A percentile compares a stretch with the other conserved stretches of the same genome.
Conservation (phyloP, 1,139 yeast species). For the Nadsonia commutata region DNA sequence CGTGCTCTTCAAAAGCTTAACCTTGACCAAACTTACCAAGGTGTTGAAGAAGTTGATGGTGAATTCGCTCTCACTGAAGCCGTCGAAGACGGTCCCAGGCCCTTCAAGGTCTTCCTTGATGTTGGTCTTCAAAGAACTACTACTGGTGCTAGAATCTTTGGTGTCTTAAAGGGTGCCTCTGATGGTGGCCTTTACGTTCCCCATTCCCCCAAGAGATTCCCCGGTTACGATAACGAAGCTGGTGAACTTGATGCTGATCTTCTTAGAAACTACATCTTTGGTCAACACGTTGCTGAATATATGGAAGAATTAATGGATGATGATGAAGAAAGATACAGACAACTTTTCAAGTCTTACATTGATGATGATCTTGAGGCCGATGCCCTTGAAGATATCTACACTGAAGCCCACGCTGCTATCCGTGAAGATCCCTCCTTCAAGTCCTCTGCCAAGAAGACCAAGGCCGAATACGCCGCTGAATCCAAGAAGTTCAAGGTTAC, state of each 20-base stretch:
- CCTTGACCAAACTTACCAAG: constrained; percentile 92
- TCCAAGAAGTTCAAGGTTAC: constrained; percentile 81
- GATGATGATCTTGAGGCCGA: constrained; percentile 97
- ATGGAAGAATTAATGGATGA: constrained; percentile 99
- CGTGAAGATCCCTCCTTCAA: constrained; percentile 82
- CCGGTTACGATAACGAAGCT: constrained; percentile 98
- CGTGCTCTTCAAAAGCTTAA: constrained; percentile 97
- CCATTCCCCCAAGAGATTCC: constrained; percentile 99
- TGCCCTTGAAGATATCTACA: constrained; percentile 88
- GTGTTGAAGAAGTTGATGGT: constrained; percentile 99
- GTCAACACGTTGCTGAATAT: constrained; percentile 99
- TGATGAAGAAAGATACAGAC: constrained; percentile 98
- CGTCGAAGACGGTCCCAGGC: constrained; percentile 98
- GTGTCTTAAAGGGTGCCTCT: constrained; percentile 99
- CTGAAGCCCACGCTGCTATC: constrained; percentile 87
- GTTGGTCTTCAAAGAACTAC: constrained; percentile 99
- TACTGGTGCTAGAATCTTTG: constrained; percentile 99
- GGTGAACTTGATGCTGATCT: constrained; percentile 97
- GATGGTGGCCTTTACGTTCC: constrained; percentile 99
- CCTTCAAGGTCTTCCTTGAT: constrained; percentile 98
- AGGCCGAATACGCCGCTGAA: constrained; percentile 96
- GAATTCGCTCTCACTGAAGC: constrained; percentile 97
- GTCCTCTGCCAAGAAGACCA: constrained; percentile 84
- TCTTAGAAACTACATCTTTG: constrained; percentile 98
- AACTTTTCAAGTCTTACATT: constrained; percentile 91